A percentile compares a stretch with the other conserved stretches of the same genome.
Conservation (phyloP, 371 early-diverging fungal species). For the Circinella minor region DNA sequence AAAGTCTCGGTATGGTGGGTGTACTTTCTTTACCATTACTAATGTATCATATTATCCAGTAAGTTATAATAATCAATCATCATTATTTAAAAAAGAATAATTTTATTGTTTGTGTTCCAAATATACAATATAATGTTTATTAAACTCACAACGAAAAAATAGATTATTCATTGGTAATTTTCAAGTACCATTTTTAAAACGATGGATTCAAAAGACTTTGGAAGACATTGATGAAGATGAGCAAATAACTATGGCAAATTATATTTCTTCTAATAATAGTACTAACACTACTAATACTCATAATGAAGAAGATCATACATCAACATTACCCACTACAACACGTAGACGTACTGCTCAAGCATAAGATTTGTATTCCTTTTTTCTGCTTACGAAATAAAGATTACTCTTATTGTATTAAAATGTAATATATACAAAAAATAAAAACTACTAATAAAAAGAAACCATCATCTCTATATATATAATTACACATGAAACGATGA, state of each 20-base stretch:
- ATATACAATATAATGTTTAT: neutral
- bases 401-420: too few species aligned
- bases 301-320: neutral
- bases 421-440: too few species aligned
- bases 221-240: constrained; percentile 14
- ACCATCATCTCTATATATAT: too few species aligned
- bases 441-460: neutral
- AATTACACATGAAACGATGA: too few species aligned
- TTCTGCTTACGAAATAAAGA: too few species aligned
- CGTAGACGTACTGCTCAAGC: constrained; percentile 1
- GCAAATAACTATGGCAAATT: neutral
- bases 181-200: constrained; percentile 60
- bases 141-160: neutral
- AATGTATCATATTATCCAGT: constrained; percentile 76
- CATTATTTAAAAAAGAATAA: too few species aligned
- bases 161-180: constrained; percentile 69
- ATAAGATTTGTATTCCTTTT: too few species aligned
- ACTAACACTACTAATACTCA: neutral
- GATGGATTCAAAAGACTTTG: constrained; percentile 49
- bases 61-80: constrained; percentile 29
- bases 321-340: constrained; percentile 6
- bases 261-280: neutral
- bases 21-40: constrained; percentile 68
- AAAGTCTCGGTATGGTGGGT: constrained; percentile 56
- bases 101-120: too few species aligned